Conservation (phyloP, 2,329 filamentous ascomycete species). For the Alternaria rosae region DNA sequence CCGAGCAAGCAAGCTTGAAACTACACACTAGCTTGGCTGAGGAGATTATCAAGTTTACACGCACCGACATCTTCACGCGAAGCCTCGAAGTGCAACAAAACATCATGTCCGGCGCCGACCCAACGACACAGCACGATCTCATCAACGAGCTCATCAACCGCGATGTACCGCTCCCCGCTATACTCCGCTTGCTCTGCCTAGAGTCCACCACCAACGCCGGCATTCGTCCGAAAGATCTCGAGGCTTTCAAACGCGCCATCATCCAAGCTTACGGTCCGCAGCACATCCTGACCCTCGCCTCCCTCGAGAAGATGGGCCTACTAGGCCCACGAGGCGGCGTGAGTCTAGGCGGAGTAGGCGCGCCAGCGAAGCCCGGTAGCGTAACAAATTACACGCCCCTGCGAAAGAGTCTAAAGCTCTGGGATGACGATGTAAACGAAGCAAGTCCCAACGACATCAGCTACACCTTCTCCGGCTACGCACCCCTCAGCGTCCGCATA, state of each 20-base stretch:
- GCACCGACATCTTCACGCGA: conserved; percentile 86
- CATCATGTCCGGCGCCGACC: conserved; percentile 87
- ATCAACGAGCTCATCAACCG: conserved; percentile 96
- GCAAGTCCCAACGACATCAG: conserved; percentile 92
- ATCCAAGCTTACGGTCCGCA: conserved; percentile 95
- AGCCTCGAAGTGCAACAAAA: conserved; percentile 95
- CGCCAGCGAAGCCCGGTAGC: conserved; percentile 43
- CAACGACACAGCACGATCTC: conserved; percentile 84
- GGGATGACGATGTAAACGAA: conserved; percentile 96
- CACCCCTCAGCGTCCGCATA: conserved; percentile 87
- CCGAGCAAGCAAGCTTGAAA: conserved; percentile 91
- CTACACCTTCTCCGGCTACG: conserved; percentile 98
- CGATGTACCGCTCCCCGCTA: conserved; percentile 78
- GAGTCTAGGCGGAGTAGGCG: conserved; percentile 55
- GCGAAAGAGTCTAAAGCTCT: conserved; percentile 84
- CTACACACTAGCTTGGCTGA: conserved; percentile 91
- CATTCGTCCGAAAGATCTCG: conserved; percentile 85
- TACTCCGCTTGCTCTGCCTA: conserved; percentile 85
- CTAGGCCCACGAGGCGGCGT: conserved; percentile 67
- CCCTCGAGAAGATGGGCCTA: conserved; percentile 87
- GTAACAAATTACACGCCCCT: conserved; percentile 89
- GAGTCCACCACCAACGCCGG: conserved; percentile 91
- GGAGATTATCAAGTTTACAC: conserved; percentile 92
- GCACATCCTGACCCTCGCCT: conserved; percentile 86
- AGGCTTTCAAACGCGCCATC: conserved; percentile 85